Conservation (phyloP, 179 eudicot genomes). For the Carnegiea gigantea region DNA sequence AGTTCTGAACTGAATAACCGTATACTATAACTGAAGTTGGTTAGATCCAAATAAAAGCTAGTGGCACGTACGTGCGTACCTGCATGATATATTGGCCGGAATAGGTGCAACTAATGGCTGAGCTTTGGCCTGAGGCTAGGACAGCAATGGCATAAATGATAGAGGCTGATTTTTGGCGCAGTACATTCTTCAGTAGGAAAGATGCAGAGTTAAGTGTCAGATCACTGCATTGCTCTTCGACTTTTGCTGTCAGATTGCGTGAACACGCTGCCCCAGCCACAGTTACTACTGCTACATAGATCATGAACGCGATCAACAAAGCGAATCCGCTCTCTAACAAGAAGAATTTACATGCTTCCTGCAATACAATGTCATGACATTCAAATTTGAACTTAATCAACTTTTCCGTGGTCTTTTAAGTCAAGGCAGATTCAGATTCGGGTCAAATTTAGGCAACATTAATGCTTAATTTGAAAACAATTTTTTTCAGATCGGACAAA, state of each 20-base stretch:
- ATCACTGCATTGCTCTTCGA: conserved; percentile 45
- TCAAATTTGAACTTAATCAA: no score
- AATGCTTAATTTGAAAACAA: no score
- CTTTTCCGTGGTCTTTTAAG: no score
- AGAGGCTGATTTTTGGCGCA: conserved; percentile 60
- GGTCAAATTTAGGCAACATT: no score
- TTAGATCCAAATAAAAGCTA: not conserved
- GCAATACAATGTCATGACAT: conserved; percentile 11
- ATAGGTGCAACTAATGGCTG: conserved; percentile 91
- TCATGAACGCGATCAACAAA: conserved; percentile 70
- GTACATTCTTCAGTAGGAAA: conserved; percentile 79
- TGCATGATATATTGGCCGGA: conserved; percentile 97
- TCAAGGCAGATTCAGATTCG: no score
- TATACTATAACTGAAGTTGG: no score
- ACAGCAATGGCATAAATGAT: conserved; percentile 68
- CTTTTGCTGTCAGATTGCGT: conserved; percentile 32
- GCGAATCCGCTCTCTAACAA: conserved; percentile 88
- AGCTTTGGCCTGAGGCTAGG: conserved; percentile 93
- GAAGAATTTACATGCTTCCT: conserved; percentile 90
- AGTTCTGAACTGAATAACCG: no score
- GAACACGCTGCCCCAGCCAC: conserved; percentile 79
- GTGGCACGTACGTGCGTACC: conserved; percentile 16
- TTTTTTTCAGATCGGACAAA: no score
- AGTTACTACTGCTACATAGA: conserved; percentile 67
- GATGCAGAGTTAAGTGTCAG: conserved; percentile 74